phyloP scores from a whole-genome alignment of 2,329 filamentous ascomycete genomes.

The Pseudogymnoascus sp. region DNA sequence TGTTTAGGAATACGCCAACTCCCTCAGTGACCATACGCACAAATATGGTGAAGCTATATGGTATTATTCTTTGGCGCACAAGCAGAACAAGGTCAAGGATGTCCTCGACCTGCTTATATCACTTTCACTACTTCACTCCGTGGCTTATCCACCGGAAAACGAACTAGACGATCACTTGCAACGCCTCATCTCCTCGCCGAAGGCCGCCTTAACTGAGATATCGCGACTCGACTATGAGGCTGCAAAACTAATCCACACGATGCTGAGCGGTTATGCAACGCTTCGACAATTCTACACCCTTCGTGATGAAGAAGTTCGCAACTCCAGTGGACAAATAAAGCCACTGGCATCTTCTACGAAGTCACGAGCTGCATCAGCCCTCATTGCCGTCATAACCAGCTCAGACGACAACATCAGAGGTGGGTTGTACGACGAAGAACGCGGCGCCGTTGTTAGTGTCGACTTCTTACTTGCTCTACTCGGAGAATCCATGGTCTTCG shows the following conservation, averaged over 20 bases:
- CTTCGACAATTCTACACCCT: conserved; percentile 84
- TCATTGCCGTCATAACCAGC: conserved; percentile 78
- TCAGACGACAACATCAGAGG: conserved; percentile 87
- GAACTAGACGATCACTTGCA: conserved; percentile 69
- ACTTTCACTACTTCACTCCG: conserved; percentile 79
- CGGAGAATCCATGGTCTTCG: conserved; percentile 74
- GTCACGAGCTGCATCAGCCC: conserved; percentile 63
- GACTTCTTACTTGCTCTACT: conserved; percentile 80
- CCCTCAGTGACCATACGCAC: conserved; percentile 63
- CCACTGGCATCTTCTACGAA: conserved; percentile 50
- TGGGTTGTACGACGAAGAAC: conserved; percentile 74
- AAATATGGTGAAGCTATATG: conserved; percentile 81
- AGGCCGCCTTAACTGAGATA: conserved; percentile 62
- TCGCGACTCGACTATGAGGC: conserved; percentile 72
- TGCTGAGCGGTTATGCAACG: conserved; percentile 88
- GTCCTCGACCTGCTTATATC: conserved; percentile 83
- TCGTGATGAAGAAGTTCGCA: conserved; percentile 59
- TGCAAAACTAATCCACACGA: conserved; percentile 73
- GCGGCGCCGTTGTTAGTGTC: conserved; percentile 78
- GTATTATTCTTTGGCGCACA: conserved; percentile 84
- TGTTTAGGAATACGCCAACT: conserved; percentile 73
- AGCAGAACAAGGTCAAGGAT: conserved; percentile 70
- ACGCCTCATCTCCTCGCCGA: conserved; percentile 64
- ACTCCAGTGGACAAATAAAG: conserved; percentile 33
- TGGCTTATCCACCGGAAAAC: conserved; percentile 63